Evolutionary conservation across 441 rosid species (phyloP).

Genomic region (Euphorbia celastroides): DNA sequence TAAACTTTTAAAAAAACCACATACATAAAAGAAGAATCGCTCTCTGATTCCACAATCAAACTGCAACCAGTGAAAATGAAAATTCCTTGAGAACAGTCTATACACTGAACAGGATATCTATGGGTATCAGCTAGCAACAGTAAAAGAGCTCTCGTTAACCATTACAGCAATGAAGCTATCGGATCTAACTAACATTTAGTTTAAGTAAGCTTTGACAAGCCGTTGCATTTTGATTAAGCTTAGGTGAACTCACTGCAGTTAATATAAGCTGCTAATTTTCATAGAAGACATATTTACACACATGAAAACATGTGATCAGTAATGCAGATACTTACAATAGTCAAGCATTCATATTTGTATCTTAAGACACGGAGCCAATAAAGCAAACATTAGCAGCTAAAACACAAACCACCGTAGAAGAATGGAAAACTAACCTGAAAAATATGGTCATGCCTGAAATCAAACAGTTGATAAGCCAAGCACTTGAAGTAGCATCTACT

Average conservation of each 20-base stretch:
- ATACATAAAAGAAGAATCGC: not conserved
- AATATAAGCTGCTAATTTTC: not conserved
- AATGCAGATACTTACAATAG: not conserved
- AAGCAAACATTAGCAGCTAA: not conserved
- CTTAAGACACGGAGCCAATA: not conserved
- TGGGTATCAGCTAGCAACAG: not conserved
- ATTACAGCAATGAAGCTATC: not conserved
- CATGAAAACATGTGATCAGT: not conserved
- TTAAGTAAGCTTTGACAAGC: not conserved
- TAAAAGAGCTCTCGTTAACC: not conserved
- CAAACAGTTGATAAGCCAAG: conserved; percentile 8
- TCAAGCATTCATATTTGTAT: not conserved
- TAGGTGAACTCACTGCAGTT: not conserved
- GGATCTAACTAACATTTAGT: not conserved
- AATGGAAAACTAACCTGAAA: conserved; percentile 29
- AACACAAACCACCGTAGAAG: conserved; percentile 3
- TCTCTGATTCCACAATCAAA: not conserved
- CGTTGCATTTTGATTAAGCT: not conserved
- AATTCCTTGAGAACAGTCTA: not conserved
- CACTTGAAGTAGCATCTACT: conserved; percentile 26
- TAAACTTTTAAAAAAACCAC: too few species aligned
- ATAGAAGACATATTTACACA: too few species aligned
- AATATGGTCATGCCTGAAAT: conserved; percentile 7
- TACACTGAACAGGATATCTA: not conserved
- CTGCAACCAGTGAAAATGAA: not conserved